These are phyloP conservation scores for Cryptosporidium meleagridis DNA, from an alignment of 169 alveolate species.

Conservation along the genomic window DNA sequence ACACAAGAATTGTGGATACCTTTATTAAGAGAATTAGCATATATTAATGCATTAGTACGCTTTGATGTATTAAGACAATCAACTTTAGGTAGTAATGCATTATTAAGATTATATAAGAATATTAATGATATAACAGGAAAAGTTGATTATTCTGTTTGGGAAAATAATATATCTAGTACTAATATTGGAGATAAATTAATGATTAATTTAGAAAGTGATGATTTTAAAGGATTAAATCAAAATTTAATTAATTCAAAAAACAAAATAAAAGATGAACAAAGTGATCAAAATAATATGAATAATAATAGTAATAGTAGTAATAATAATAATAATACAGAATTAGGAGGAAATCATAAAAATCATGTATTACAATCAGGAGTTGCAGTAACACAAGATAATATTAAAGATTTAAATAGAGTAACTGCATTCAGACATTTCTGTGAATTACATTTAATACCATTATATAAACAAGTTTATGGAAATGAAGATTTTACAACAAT, in stretches of 20 bases:
- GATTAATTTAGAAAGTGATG: background rate
- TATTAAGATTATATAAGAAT: conserved; percentile 21
- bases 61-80: conserved; percentile 63
- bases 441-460: conserved; percentile 61
- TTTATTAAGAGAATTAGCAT: conserved; percentile 71
- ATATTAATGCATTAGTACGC: conserved; percentile 67
- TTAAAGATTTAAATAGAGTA: conserved; percentile 62
- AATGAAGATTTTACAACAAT: conserved; percentile 42
- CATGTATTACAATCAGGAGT: conserved; percentile 16
- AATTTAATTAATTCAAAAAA: background rate
- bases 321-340: background rate
- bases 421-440: conserved; percentile 74
- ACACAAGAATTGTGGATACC: conserved; percentile 74
- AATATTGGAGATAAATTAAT: background rate
- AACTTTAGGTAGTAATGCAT: conserved; percentile 65
- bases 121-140: conserved; percentile 60
- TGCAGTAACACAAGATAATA: conserved; percentile 73
- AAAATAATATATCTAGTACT: background rate
- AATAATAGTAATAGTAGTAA: background rate
- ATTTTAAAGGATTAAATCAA: background rate
- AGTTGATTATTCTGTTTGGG: conserved; percentile 61
- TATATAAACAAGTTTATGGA: conserved; percentile 33
- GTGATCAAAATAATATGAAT: background rate
- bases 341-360: background rate
- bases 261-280: background rate